Base-by-base conservation (phyloP, 345 rosid genomes). In the Pugionium dolabratum region DNA sequence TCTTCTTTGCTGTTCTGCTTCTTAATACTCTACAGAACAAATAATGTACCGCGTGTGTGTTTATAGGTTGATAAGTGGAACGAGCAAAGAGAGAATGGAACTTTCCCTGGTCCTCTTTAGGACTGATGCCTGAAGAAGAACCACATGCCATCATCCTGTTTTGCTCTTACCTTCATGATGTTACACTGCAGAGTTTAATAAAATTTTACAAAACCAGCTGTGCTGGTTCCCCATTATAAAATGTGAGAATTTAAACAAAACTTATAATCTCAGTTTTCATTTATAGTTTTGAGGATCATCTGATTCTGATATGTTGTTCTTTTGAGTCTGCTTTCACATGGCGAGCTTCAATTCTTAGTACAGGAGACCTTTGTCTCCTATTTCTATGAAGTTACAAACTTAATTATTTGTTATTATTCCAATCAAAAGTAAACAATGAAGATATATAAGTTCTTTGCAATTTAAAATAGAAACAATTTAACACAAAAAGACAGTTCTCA, bases 101-200 rank as follows among this genome's bases (percentile, higher is more conserved):
- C 97, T 34, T 93, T 93, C 76, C 97, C 98, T 1, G 97, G 97
- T 42, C 98, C 96, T 54, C 97, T 93, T 73, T 93, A 87, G 84
- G 75, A 57, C 46, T 56, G 4, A 10, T 37, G 18, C 49, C n/a
- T 37, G 33, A 64, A 56, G 68, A 66, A 67, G 11, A 64, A 47
- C 54, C 60, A 10, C 53, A 35, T 6, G 30, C 44, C 46, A 51
- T 7, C 66, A 50, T 57, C 62, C 49, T 54, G 64, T 66, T 53
- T 44, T 5, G 6, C 67, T 8, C 45, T 46, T 57, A 52, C 53
- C 43, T 61, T 48, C 26, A 43, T 59, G 59, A 7, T 49, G 9
- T 58, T 59, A 66, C 62, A 66, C 63, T 59, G 63, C 67, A 66
- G 71, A 66, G 71, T 66, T 66, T 72, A 72, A 73, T 73, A 73